These are phyloP conservation scores for Geosmithia flava DNA, from an alignment of 2,329 filamentous ascomycete genomes.

Conservation along the genomic window DNA sequence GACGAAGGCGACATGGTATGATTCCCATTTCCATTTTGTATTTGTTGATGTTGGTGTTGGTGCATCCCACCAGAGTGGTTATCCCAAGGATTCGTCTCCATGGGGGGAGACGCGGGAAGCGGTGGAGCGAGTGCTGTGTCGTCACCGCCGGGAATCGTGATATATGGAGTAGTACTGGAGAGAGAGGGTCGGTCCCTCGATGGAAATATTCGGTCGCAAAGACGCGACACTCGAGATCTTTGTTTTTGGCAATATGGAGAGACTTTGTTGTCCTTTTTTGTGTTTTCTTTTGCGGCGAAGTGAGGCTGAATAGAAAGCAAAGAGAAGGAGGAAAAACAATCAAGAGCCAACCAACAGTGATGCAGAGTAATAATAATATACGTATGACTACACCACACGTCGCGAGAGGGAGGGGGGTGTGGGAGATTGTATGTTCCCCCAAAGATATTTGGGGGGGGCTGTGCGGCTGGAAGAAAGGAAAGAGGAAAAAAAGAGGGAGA, in stretches of 20 bases:
- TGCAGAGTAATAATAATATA: neutral
- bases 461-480: neutral
- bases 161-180: neutral
- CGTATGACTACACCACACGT: neutral
- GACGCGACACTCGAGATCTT: too few species aligned
- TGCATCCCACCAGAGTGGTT: neutral
- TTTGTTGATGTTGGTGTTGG: neutral
- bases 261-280: too few species aligned
- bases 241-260: too few species aligned
- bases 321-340: neutral
- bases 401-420: neutral
- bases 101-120: neutral
- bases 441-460: neutral
- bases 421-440: neutral
- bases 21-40: neutral
- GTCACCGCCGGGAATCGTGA: too few species aligned
- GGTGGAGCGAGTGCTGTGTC: neutral
- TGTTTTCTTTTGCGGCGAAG: too few species aligned
- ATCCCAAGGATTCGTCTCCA: neutral
- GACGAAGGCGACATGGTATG: neutral
- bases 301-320: too few species aligned
- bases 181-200: neutral
- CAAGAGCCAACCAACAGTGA: neutral
- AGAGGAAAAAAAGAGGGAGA: neutral
- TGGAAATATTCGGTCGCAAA: too few species aligned